Evolutionary conservation across 2,329 filamentous ascomycete genomes (phyloP).

Genomic region (Verticillium alfalfae): DNA sequence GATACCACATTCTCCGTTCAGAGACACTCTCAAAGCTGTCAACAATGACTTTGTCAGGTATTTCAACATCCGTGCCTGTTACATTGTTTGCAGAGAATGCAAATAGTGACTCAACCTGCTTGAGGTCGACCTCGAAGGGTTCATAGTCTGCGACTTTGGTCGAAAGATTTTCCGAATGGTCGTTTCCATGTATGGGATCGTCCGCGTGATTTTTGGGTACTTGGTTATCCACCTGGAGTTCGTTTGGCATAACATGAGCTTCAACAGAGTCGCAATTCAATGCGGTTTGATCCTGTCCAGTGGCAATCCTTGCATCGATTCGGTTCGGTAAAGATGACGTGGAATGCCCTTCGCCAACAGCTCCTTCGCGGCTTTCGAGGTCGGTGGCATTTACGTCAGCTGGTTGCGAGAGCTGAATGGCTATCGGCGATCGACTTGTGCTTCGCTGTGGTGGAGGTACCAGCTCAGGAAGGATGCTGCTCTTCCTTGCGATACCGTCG

Average conservation of each 20-base stretch:
- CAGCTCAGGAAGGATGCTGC: not conserved
- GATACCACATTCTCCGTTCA: slow-evolving; percentile 61
- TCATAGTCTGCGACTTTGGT: slow-evolving; percentile 2
- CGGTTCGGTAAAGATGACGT: not conserved
- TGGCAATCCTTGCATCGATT: not conserved
- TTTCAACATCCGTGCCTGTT: slow-evolving; percentile 14
- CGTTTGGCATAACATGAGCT: too few relatives aligned
- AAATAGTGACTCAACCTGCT: slow-evolving; percentile 26
- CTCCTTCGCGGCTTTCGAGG: not conserved
- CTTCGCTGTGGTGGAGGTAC: not conserved
- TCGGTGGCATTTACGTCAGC: not conserved
- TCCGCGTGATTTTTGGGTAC: not conserved
- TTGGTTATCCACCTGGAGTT: not conserved
- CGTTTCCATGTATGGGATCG: not conserved
- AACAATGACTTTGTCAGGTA: slow-evolving; percentile 40
- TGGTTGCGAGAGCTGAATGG: not conserved
- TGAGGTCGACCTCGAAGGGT: slow-evolving; percentile 21
- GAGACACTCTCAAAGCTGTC: slow-evolving; percentile 50
- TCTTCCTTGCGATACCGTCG: slow-evolving; percentile 33
- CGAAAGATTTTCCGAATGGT: not conserved
- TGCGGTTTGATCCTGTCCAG: not conserved
- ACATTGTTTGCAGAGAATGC: slow-evolving; percentile 13
- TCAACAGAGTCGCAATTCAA: not conserved
- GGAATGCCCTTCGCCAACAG: not conserved
- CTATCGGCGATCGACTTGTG: slow-evolving; percentile 1